phyloP scores from a whole-genome alignment of 129 eudicot species.

The Rutidosis leptorrhynchoides region DNA sequence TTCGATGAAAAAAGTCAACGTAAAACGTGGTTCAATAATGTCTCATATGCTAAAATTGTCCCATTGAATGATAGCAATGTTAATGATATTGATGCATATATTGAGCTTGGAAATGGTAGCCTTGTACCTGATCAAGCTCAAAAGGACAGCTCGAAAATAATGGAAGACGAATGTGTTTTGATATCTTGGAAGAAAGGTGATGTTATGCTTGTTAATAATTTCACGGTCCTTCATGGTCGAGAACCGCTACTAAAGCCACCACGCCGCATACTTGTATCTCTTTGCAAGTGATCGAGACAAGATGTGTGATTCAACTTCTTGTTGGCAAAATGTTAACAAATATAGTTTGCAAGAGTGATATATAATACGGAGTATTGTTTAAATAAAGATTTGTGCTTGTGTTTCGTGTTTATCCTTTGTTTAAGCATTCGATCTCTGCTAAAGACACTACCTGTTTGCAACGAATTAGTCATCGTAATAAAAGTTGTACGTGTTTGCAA shows the following conservation, averaged over 20 bases:
- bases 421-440: too few species aligned
- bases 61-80: not conserved
- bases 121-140: not conserved
- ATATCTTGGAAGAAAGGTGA: slow-evolving; percentile 31
- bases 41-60: slow-evolving; percentile 40
- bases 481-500: too few species aligned
- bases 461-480: too few species aligned
- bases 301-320: too few species aligned
- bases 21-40: slow-evolving; percentile 28
- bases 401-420: too few species aligned
- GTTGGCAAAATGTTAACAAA: too few species aligned
- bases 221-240: slow-evolving; percentile 13
- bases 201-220: slow-evolving; percentile 16
- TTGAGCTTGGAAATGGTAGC: slow-evolving; percentile 28
- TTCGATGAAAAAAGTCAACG: slow-evolving; percentile 18
- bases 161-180: slow-evolving; percentile 24
- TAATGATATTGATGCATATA: slow-evolving; percentile 36
- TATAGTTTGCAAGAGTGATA: too few species aligned
- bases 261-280: slow-evolving; percentile 17
- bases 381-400: too few species aligned
- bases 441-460: too few species aligned
- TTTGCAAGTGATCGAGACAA: slow-evolving; percentile 16
- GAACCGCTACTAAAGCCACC: slow-evolving; percentile 14
- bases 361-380: too few species aligned
- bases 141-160: slow-evolving; percentile 3